Evolutionary conservation across 2,329 filamentous ascomycete species (phyloP).

Genomic region (Colletotrichum australisinense): DNA sequence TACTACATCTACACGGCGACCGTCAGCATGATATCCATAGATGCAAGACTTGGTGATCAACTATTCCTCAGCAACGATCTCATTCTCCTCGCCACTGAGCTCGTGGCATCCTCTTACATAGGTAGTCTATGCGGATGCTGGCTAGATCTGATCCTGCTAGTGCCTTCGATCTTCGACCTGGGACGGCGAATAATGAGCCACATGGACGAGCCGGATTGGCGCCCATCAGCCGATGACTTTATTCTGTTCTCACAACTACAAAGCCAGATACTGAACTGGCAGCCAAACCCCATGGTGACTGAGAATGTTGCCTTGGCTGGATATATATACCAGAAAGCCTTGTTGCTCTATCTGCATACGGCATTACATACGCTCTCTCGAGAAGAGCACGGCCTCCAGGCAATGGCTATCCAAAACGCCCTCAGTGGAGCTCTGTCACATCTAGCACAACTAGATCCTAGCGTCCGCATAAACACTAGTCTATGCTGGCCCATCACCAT

Average conservation of each 20-base stretch:
- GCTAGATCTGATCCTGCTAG: conserved; percentile 50
- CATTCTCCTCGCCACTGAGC: conserved; percentile 42
- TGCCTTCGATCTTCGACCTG: conserved; percentile 54
- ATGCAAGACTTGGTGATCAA: conserved; percentile 44
- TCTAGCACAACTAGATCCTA: conserved; percentile 46
- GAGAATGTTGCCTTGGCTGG: conserved; percentile 53
- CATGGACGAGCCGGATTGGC: conserved; percentile 35
- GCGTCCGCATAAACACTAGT: conserved; percentile 51
- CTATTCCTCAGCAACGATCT: conserved; percentile 46
- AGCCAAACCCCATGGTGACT: conserved; percentile 47
- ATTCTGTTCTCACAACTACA: conserved; percentile 56
- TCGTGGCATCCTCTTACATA: conserved; percentile 46
- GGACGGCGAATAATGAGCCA: conserved; percentile 52
- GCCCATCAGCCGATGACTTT: conserved; percentile 52
- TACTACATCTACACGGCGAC: conserved; percentile 60
- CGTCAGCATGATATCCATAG: conserved; percentile 59
- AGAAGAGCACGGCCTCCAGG: neutral
- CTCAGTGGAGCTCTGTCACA: conserved; percentile 44
- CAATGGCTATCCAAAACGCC: conserved; percentile 33
- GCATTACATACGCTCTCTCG: conserved; percentile 1
- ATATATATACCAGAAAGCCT: conserved; percentile 56
- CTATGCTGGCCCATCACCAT: conserved; percentile 53
- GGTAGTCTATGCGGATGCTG: conserved; percentile 53
- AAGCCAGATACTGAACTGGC: conserved; percentile 53
- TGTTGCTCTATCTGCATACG: conserved; percentile 53